These are phyloP conservation scores for Cutaneotrichosporon spelunceum DNA, from an alignment of 1,284 basidiomycete genomes.

Conservation along the genomic window DNA sequence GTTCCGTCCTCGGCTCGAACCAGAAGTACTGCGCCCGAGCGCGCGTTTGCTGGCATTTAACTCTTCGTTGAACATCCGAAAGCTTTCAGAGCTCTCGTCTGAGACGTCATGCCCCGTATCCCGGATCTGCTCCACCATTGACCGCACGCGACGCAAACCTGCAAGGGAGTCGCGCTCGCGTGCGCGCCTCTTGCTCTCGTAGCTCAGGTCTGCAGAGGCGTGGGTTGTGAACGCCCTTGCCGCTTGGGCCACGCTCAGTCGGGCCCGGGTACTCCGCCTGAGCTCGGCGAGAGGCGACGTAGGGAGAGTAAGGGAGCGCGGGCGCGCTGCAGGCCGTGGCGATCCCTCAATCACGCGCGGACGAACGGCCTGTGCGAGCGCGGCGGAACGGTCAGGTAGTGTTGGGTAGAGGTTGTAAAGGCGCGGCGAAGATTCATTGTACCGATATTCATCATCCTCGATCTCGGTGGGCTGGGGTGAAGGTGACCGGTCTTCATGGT, in stretches of 20 bases:
- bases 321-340: conserved; percentile 6
- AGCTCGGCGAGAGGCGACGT: neutral
- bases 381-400: conserved; percentile 10
- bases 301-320: neutral
- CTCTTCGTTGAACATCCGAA: neutral
- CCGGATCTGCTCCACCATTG: conserved; percentile 7
- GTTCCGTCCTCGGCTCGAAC: neutral
- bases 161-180: conserved; percentile 10
- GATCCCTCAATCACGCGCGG: conserved; percentile 6
- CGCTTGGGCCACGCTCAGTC: neutral
- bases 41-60: neutral
- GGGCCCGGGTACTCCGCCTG: neutral
- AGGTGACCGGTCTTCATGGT: neutral
- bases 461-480: conserved; percentile 1
- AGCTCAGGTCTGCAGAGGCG: conserved; percentile 14
- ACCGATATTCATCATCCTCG: conserved; percentile 12
- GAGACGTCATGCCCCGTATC: neutral
- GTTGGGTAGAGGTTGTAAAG: conserved; percentile 17
- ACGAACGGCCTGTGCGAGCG: neutral
- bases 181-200: conserved; percentile 13
- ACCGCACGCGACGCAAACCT: conserved; percentile 14
- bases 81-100: conserved; percentile 10
- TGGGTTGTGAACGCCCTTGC: conserved; percentile 11
- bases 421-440: neutral
- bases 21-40: neutral